Percentiles rank a stretch among this genome's conserved stretches.
Evolutionary conservation across 306 rosid species (phyloP).

Genomic region (Benincasa hispida): DNA sequence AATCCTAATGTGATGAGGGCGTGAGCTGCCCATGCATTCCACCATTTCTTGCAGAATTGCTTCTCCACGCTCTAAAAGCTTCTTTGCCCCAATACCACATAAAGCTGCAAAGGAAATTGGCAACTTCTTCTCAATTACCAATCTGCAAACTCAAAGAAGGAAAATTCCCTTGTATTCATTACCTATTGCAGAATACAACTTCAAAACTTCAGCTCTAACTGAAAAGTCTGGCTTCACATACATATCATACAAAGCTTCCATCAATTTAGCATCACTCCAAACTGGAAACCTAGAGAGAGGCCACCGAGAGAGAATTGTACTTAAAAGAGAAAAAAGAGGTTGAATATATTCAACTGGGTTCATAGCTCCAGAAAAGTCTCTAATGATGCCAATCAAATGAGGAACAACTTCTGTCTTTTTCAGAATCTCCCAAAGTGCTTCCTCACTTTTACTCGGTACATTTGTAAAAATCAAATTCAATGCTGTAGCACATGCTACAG

Average conservation of each 20-base stretch:
- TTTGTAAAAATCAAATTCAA: slow-evolving; percentile 46
- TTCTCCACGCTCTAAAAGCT: slow-evolving; percentile 48
- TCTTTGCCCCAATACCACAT: slow-evolving; percentile 53
- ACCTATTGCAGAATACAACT: slow-evolving; percentile 78
- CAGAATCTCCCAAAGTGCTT: slow-evolving; percentile 47
- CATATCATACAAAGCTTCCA: slow-evolving; percentile 32
- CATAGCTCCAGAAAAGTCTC: slow-evolving; percentile 18
- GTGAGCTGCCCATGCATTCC: slow-evolving; percentile 50
- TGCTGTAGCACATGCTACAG: slow-evolving; percentile 44
- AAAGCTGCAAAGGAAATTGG: slow-evolving; percentile 41
- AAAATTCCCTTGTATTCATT: slow-evolving; percentile 11
- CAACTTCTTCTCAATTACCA: neutral
- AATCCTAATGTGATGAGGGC: slow-evolving; percentile 41
- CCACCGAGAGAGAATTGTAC: slow-evolving; percentile 58
- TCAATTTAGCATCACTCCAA: slow-evolving; percentile 42
- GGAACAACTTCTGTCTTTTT: slow-evolving; percentile 28
- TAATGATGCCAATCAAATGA: slow-evolving; percentile 30
- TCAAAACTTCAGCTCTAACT: slow-evolving; percentile 41
- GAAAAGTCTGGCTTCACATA: slow-evolving; percentile 23
- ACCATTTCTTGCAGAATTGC: slow-evolving; percentile 38
- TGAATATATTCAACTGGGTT: slow-evolving; percentile 36
- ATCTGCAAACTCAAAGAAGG: neutral
- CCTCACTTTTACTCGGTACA: slow-evolving; percentile 35
- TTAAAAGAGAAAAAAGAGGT: slow-evolving; percentile 59
- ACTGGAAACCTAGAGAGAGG: slow-evolving; percentile 56